Conservation (phyloP, 75 land plant genomes). For the Sequoia sempervirens region DNA sequence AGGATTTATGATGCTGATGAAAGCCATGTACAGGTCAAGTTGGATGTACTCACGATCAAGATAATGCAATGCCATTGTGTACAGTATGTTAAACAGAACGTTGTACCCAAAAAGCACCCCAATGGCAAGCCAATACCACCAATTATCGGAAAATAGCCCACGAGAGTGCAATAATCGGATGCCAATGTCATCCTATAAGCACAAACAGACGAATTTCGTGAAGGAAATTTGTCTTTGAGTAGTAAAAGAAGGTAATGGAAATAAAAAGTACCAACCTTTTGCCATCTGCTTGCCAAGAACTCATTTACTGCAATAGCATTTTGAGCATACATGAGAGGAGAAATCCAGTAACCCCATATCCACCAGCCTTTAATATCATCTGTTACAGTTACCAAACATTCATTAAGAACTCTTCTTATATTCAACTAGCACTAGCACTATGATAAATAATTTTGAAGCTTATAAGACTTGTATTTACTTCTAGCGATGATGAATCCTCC, state of each 20-base stretch:
- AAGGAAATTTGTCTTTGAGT: conserved; percentile 41
- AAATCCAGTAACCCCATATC: conserved; percentile 33
- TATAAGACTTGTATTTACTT: conserved; percentile 19
- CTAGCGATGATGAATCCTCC: conserved; percentile 56
- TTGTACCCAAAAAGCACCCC: conserved; percentile 37
- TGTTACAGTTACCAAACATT: not conserved
- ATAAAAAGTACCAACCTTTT: not conserved
- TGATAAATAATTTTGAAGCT: not conserved
- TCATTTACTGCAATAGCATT: conserved; percentile 19
- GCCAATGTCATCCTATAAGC: conserved; percentile 32
- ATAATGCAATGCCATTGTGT: conserved; percentile 20
- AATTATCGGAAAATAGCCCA: conserved; percentile 41
- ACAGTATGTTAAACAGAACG: conserved; percentile 52
- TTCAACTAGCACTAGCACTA: not conserved
- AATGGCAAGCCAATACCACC: conserved; percentile 67
- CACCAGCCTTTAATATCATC: conserved; percentile 27
- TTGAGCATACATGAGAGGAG: conserved; percentile 23
- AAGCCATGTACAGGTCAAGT: conserved; percentile 9
- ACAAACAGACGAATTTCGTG: not conserved
- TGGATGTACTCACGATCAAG: conserved; percentile 13
- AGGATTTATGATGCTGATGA: conserved; percentile 4
- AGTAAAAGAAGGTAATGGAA: not conserved
- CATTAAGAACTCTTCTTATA: not conserved
- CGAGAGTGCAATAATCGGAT: conserved; percentile 40
- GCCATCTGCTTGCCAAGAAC: conserved; percentile 8